Evolutionary conservation across 495 filamentous ascomycete genomes (phyloP).

Genomic region (Penicillium coprophilum): DNA sequence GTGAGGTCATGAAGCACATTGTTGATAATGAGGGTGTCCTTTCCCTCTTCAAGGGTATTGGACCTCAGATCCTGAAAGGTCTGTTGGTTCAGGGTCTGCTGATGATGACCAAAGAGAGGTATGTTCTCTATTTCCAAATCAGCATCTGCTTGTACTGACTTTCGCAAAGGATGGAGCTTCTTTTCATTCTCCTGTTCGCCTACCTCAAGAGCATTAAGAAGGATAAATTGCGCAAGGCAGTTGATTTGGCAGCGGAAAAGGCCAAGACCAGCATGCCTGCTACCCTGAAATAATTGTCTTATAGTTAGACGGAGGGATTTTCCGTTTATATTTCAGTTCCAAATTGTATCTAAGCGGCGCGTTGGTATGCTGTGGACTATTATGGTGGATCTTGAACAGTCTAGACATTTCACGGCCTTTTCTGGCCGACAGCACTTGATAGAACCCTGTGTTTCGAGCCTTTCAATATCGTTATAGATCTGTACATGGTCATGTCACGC

Average conservation of each 20-base stretch:
- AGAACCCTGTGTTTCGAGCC: constrained; percentile 4
- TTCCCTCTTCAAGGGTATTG: constrained; percentile 94
- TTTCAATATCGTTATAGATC: constrained; percentile 7
- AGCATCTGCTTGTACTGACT: constrained; percentile 25
- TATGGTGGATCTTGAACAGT: constrained; percentile 13
- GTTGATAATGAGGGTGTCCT: constrained; percentile 78
- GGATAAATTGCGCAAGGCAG: constrained; percentile 68
- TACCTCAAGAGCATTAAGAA: constrained; percentile 70
- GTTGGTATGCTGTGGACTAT: constrained; percentile 22
- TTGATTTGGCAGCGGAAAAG: constrained; percentile 42
- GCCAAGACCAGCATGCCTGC: constrained; percentile 46
- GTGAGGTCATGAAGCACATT: constrained; percentile 94
- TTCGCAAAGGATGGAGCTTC: constrained; percentile 72
- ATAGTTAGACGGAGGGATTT: constrained; percentile 1
- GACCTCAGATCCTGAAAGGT: constrained; percentile 89
- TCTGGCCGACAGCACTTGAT: constrained; percentile 2
- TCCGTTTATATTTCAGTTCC: constrained; percentile 14
- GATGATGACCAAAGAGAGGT: constrained; percentile 99
- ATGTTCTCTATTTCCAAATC: constrained; percentile 26
- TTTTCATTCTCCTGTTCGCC: constrained; percentile 84
- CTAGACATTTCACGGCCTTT: constrained; percentile 19
- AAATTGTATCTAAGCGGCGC: constrained; percentile 23
- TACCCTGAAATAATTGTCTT: constrained; percentile 44
- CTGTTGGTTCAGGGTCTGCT: constrained; percentile 90
- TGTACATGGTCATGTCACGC: constrained; percentile 3